These are phyloP conservation scores for Coix lacrymajobi DNA, from an alignment of 176 grass and related monocot genomes.

Conservation along the genomic window DNA sequence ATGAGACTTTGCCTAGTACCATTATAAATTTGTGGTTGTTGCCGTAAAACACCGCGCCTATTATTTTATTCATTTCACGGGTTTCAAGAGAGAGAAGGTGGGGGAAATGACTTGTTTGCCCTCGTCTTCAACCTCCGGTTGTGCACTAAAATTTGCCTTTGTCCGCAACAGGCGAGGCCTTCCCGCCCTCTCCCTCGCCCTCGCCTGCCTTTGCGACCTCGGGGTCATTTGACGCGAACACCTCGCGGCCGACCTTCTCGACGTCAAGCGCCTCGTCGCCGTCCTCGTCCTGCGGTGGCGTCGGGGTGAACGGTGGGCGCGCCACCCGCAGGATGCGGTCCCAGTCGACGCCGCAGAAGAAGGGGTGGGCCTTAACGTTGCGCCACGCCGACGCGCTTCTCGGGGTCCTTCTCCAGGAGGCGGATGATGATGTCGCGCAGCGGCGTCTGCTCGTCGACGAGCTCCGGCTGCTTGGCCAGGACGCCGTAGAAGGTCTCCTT, in stretches of 20 bases:
- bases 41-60: too few species aligned
- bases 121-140: too few species aligned
- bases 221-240: conserved; percentile 37
- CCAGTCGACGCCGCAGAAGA: conserved; percentile 80
- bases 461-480: conserved; percentile 72
- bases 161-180: neutral
- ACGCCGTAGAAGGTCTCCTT: conserved; percentile 99
- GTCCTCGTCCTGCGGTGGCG: neutral
- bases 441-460: conserved; percentile 75
- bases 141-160: too few species aligned
- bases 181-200: neutral
- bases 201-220: neutral
- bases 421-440: conserved; percentile 69
- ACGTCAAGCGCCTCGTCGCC: conserved; percentile 58
- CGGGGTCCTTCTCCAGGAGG: conserved; percentile 91
- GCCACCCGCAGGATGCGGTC: conserved; percentile 58
- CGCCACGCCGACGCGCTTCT: conserved; percentile 51
- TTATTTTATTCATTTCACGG: too few species aligned
- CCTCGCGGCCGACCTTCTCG: conserved; percentile 75
- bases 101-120: too few species aligned
- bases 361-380: conserved; percentile 72
- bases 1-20: too few species aligned
- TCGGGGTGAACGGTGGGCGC: conserved; percentile 82
- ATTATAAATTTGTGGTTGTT: too few species aligned
- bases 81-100: too few species aligned